Conservation (phyloP, 1,284 basidiomycete species). For the Waitea zeae region DNA sequence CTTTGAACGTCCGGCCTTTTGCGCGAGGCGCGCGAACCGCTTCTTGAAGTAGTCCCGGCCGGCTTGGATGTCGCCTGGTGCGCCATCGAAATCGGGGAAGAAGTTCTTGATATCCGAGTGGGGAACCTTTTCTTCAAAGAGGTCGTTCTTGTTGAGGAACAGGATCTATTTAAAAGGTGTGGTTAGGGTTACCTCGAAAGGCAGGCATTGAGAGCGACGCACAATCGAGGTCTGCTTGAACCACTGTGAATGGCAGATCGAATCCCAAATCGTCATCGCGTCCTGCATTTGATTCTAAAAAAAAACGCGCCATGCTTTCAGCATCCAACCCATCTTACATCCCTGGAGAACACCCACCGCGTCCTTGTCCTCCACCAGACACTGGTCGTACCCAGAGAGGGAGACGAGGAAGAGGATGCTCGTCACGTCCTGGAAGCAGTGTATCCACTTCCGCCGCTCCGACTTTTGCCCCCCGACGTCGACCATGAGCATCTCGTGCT, state of each 20-base stretch:
- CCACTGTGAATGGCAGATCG: slow-evolving; percentile 87
- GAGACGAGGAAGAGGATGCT: slow-evolving; percentile 80
- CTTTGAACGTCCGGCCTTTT: slow-evolving; percentile 66
- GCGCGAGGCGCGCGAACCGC: slow-evolving; percentile 69
- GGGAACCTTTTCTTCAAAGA: slow-evolving; percentile 71
- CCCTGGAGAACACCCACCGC: slow-evolving; percentile 36
- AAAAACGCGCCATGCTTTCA: slow-evolving; percentile 2
- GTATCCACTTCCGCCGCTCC: slow-evolving; percentile 81
- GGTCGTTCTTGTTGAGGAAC: slow-evolving; percentile 83
- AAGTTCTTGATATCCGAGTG: slow-evolving; percentile 72
- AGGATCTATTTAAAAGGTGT: slow-evolving; percentile 43
- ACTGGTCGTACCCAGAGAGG: slow-evolving; percentile 82
- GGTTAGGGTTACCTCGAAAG: slow-evolving; percentile 1
- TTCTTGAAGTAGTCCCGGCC: slow-evolving; percentile 85
- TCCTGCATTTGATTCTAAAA: slow-evolving; percentile 89
- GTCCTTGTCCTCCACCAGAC: slow-evolving; percentile 84
- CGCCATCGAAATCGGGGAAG: slow-evolving; percentile 75
- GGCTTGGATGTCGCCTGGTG: slow-evolving; percentile 45
- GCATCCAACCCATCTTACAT: slow-evolving; percentile 4
- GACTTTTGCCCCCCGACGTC: slow-evolving; percentile 86
- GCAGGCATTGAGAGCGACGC: slow-evolving; percentile 12
- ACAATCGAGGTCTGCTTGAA: slow-evolving; percentile 86
- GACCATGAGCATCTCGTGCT: slow-evolving; percentile 73
- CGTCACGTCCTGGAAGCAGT: slow-evolving; percentile 76
- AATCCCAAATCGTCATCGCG: slow-evolving; percentile 90